Evolutionary conservation across 805 yeast species (phyloP), one percentile per base, ranked within the genome.

Genomic region (Saccharomycopsis olivae): DNA sequence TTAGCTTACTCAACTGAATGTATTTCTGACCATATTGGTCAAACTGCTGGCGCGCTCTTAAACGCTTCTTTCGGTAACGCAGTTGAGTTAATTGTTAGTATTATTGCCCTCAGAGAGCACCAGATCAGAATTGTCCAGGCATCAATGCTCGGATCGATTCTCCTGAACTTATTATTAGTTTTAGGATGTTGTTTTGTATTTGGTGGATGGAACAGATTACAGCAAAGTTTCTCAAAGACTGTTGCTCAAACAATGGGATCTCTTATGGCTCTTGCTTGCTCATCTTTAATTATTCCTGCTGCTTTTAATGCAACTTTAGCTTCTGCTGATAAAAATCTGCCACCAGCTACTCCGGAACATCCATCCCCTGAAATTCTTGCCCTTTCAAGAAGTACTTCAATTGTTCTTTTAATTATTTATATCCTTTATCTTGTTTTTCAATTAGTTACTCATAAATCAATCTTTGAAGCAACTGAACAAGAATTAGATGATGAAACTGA

Each of bases 51-150:
- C 11, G 97, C 97, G 1, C 68, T 92, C 48, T 68, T 92, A 53
- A 92, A 92, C 61, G 98, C 98, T 2, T 88, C 97, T 8, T 85
- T 92, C 57, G 98, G 98, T 44, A 92, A 92, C 58, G 97, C 97
- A 2, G 96, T 92, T 17, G 98, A 92, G 63, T 75, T 92, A 45
- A 92, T 92, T 58, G 97, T 92, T 27, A 83, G 95, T 1, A 66
- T 92, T 20, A 86, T 92, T 50, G 98, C 98, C 1, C 67, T 92
- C 52, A 68, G 63, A 50, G 80, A 83, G 33, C 83, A 85, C 50
- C 96, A 92, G 61, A 76, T 92, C 38, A 71, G 95, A 48, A 88
- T 92, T 53, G 97, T 92, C 21, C 97, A 92, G 61, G 95, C 97
- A 2, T 83, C 95, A 16, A 89, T 92, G 97, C 71, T 92, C 43